Conservation (phyloP, 331 rosid species). For the Dryas integrifolia region DNA sequence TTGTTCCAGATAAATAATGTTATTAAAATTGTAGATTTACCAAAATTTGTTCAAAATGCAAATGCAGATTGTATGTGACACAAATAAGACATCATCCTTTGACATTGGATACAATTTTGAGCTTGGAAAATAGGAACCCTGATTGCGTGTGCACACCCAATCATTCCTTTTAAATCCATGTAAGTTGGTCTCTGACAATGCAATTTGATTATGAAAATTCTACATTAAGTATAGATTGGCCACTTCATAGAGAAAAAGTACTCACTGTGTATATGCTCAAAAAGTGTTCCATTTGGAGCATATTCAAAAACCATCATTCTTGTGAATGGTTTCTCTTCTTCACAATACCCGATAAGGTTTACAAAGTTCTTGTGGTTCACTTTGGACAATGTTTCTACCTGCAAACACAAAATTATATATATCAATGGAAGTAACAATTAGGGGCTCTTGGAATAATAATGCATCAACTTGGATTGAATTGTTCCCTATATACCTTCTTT, state of each 20-base stretch:
- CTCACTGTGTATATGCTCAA: conserved; percentile 91
- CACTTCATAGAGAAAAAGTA: not conserved
- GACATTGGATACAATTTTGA: not conserved
- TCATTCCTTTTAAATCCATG: not conserved
- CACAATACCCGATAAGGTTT: conserved; percentile 87
- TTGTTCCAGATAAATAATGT: too few relatives aligned
- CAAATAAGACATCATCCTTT: too few relatives aligned
- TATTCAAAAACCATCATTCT: conserved; percentile 97
- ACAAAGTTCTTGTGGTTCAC: conserved; percentile 92
- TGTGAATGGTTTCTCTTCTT: conserved; percentile 84
- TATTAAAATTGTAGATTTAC: too few relatives aligned
- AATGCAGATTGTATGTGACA: not conserved
- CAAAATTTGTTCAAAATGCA: not conserved
- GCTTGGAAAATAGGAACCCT: not conserved
- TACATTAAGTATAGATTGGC: conserved; percentile 1
- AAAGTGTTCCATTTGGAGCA: conserved; percentile 94
- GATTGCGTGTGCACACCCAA: too few relatives aligned
- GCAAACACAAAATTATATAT: conserved; percentile 16
- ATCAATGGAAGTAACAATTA: conserved; percentile 1
- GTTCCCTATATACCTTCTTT: conserved; percentile 53
- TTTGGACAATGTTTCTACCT: conserved; percentile 74
- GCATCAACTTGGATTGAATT: not conserved
- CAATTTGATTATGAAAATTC: not conserved
- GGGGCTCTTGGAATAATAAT: conserved; percentile 1
- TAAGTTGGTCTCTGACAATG: not conserved